Evolutionary conservation across 306 rosid species (phyloP), one percentile per base, ranked within the genome.

Genomic region (Rosa lucieae): DNA sequence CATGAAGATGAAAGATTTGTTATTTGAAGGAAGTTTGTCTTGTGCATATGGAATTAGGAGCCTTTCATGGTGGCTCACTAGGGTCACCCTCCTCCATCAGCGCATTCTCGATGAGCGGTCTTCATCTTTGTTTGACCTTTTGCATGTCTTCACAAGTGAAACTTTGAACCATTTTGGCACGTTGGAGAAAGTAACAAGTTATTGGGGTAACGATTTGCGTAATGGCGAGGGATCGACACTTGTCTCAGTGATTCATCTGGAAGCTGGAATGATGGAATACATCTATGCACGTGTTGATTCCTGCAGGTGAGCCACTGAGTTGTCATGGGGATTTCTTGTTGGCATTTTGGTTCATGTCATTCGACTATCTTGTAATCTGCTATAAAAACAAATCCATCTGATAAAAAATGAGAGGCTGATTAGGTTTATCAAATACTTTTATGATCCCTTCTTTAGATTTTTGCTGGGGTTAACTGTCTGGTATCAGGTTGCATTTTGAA

Each of bases 191-290:
- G 90, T 92, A 76, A 55, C 39, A 39, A 70, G 85, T 78, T 95
- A 92, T 82, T 95, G 93, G 94, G 89, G 83, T 82, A 73, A 76
- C 63, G 68, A 62, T 78, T 85, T 95, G 74, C 72, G 0, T 20
- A 79, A 84, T 35, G 82, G 87, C 9, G 97, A 95, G 83, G 88
- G 86, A 62, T 80, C 44, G 11, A 79, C 72, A 56, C 86, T 95
- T 77, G 91, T 87, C 79, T 91, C 98, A 26, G 70, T 88, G 87
- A 77, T 88, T 89, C 86, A 85, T 82, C 79, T 95, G 76, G 99
- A 95, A 83, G 94, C 97, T 83, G 99, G 98, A 32, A 83, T 91
- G 37, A 82, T 92, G 92, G 97, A 95, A 85, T 88, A 89, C 86
- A 76, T 48, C 52, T 95, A 91, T 76, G 93, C 93, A 35, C 87